Evolutionary conservation across 169 alveolate species (phyloP), one percentile per base, ranked within the genome.

Genomic region (Cryptosporidium baileyi): DNA sequence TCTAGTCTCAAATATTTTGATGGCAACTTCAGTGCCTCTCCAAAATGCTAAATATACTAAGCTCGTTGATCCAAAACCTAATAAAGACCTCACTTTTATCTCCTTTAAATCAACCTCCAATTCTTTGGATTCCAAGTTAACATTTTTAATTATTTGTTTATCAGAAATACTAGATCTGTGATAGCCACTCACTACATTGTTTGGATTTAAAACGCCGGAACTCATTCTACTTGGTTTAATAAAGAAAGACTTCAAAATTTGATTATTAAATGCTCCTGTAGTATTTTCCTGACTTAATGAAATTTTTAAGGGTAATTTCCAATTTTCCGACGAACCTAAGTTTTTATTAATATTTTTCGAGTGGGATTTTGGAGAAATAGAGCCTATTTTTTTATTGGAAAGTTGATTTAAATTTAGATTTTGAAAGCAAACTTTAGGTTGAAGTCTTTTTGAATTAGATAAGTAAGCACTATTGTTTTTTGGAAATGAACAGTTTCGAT

Each of bases 21-120:
- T 85, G 7, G 97, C 97, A 2, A 94, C 96, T 3, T 89, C 91
- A 40, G 93, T 93, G 44, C 94, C 94, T 60, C 94, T 90, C 95
- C 95, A 92, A 61, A 82, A 85, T 9, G 95, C 97, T 54, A 90
- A 90, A 45, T 67, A 89, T 30, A 94, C 97, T 3, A 89, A 90
- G 17, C 97, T 95, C 32, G 91, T 93, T 34, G 95, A 93, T 15
- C 97, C 97, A 57, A 91, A 85, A 1, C 96, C 95, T 22, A 94
- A 41, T n/a, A 74, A 26, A 6, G 65, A 54, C 13, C 32, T 40
- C 0, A 74, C 17, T 9, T 74, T 43, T n/a, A 74, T 34, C 11
- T 44, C 61, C 1, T 19, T 17, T 17, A 74, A 22, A 11, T 52
- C 19, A 49, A 74, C 40, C 4, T 36, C 85, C 38, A 28, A 13